phyloP scores from a whole-genome alignment of 2,329 filamentous ascomycete species.

The Diplodia seriata region DNA sequence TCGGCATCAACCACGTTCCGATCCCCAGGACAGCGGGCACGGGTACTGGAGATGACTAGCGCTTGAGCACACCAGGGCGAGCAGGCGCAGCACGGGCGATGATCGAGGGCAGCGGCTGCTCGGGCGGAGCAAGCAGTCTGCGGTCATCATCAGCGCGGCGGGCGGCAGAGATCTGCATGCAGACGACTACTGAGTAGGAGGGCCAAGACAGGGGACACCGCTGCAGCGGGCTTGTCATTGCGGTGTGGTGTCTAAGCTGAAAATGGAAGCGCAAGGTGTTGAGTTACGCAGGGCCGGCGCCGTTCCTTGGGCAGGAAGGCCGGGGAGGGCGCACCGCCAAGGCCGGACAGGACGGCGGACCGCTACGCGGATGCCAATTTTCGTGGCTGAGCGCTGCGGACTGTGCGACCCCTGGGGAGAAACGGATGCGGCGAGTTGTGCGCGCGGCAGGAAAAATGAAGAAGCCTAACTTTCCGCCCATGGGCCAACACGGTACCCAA shows the following conservation, averaged over 20 bases:
- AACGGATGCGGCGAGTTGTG: conserved; percentile 13
- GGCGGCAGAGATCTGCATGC: conserved; percentile 18
- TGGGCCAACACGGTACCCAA: neutral
- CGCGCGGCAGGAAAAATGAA: conserved; percentile 7
- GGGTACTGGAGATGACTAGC: conserved; percentile 7
- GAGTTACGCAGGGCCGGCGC: conserved; percentile 23
- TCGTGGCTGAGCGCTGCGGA: conserved; percentile 30
- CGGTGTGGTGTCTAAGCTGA: conserved; percentile 3
- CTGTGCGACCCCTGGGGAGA: conserved; percentile 17
- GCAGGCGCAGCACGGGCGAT: conserved; percentile 12
- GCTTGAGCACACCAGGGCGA: conserved; percentile 7
- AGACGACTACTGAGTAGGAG: neutral
- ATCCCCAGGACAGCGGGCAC: conserved; percentile 14
- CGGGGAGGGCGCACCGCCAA: conserved; percentile 24
- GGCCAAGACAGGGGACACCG: conserved; percentile 7
- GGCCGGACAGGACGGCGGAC: conserved; percentile 32
- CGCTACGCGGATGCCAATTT: conserved; percentile 32
- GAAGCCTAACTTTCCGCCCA: neutral
- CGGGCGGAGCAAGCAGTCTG: conserved; percentile 10
- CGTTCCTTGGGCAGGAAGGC: conserved; percentile 28
- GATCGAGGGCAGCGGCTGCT: neutral
- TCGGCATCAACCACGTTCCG: conserved; percentile 21
- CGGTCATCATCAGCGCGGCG: neutral
- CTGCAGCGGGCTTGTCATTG: neutral
- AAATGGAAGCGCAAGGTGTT: conserved; percentile 7